Evolutionary conservation across 495 filamentous ascomycete genomes (phyloP).

Genomic region (Sporormia fimetaria): DNA sequence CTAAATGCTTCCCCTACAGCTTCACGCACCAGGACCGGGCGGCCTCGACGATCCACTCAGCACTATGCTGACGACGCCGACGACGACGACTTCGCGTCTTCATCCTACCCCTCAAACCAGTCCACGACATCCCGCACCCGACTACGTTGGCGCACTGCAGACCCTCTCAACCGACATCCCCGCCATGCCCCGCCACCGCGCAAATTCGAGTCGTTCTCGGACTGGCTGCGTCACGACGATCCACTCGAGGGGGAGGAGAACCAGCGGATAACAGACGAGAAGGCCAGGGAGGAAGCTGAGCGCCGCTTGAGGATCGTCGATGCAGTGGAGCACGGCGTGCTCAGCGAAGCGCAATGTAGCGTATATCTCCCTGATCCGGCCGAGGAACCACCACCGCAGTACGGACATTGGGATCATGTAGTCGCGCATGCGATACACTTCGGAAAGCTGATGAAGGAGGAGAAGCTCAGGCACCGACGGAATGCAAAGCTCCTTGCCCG

Average conservation of each 20-base stretch:
- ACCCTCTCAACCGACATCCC: constrained; percentile 34
- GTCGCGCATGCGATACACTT: constrained; percentile 71
- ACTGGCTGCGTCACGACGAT: constrained; percentile 46
- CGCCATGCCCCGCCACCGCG: constrained; percentile 38
- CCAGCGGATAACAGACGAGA: constrained; percentile 43
- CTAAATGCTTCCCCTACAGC: constrained; percentile 2
- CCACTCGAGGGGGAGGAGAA: constrained; percentile 35
- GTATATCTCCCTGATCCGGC: constrained; percentile 68
- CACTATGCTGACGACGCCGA: constrained; percentile 7
- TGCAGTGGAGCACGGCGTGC: constrained; percentile 59
- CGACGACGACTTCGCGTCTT: constrained; percentile 2
- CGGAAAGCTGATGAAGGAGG: constrained; percentile 61
- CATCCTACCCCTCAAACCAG: too few relatives aligned
- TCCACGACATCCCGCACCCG: constrained; percentile 13
- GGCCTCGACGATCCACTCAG: constrained; percentile 9
- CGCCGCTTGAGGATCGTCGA: constrained; percentile 51
- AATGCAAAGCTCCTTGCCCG: constrained; percentile 53
- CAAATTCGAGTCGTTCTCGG: constrained; percentile 42
- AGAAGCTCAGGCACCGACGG: constrained; percentile 58
- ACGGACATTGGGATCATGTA: constrained; percentile 75
- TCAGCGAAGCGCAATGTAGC: constrained; percentile 60
- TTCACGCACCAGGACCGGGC: constrained; percentile 2
- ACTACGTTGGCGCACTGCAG: constrained; percentile 16
- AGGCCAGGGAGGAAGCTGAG: constrained; percentile 43
- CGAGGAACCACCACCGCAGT: constrained; percentile 60